phyloP scores from a whole-genome alignment of 2,329 filamentous ascomycete genomes.

The Corynespora cassiicola region DNA sequence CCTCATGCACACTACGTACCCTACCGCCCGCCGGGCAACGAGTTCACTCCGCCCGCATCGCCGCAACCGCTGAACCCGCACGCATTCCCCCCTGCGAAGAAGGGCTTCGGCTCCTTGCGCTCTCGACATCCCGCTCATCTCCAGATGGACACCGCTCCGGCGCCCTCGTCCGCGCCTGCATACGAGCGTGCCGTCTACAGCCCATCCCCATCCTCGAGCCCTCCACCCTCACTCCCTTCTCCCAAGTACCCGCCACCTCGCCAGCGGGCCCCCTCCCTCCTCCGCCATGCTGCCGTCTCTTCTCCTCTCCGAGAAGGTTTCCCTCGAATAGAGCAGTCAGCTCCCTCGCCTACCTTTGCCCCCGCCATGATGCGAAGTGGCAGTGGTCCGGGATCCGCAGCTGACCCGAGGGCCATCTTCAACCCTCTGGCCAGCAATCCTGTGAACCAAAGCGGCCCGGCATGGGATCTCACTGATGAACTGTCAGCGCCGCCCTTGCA shows the following conservation, averaged over 20 bases:
- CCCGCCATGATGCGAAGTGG: conserved; percentile 29
- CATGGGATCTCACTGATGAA: conserved; percentile 34
- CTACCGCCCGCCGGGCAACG: conserved; percentile 28
- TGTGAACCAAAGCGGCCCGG: conserved; percentile 28
- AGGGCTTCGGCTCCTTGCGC: conserved; percentile 29
- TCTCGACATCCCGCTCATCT: conserved; percentile 32
- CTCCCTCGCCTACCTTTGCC: conserved; percentile 33
- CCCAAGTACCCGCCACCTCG: conserved; percentile 51
- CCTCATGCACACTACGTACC: conserved; percentile 28
- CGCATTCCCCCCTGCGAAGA: conserved; percentile 20
- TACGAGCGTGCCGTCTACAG: conserved; percentile 37
- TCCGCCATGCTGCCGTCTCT: conserved; percentile 41
- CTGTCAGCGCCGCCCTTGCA: conserved; percentile 16
- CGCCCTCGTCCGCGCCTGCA: conserved; percentile 27
- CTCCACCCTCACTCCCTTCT: conserved; percentile 41
- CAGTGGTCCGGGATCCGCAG: conserved; percentile 30
- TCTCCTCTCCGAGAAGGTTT: conserved; percentile 33
- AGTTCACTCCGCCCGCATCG: conserved; percentile 44
- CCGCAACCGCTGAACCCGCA: conserved; percentile 29
- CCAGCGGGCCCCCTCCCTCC: conserved; percentile 49
- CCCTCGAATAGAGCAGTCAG: conserved; percentile 22
- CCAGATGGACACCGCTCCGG: conserved; percentile 33
- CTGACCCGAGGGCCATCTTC: conserved; percentile 39
- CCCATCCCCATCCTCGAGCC: conserved; percentile 36
- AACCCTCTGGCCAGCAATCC: conserved; percentile 45